Conservation (phyloP, 352 stramenopile species). For the Phytophthora sojae region DNA sequence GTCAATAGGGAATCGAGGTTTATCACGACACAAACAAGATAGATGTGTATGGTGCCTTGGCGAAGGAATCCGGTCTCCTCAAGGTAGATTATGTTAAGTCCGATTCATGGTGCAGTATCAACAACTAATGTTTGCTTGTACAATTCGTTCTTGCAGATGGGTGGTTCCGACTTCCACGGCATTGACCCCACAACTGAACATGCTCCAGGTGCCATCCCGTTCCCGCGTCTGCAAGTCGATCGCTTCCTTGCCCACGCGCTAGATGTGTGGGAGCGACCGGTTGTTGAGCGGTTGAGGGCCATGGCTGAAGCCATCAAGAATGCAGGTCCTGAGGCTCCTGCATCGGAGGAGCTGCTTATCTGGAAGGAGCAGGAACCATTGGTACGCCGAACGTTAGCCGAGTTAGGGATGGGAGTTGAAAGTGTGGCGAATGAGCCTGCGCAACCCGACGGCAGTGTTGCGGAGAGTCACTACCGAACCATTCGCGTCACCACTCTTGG, state of each 20-base stretch:
- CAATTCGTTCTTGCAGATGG: constrained; percentile 51
- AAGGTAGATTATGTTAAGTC: constrained; percentile 45
- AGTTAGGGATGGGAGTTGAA: constrained; percentile 40
- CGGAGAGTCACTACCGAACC: constrained; percentile 39
- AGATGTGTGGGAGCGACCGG: constrained; percentile 67
- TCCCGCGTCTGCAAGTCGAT: constrained; percentile 76
- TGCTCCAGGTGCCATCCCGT: constrained; percentile 76
- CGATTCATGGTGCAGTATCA: not conserved
- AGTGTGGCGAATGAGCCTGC: constrained; percentile 21
- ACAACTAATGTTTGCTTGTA: not conserved
- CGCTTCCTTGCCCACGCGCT: constrained; percentile 76
- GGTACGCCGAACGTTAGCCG: constrained; percentile 39
- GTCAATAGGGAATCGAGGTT: constrained; percentile 76
- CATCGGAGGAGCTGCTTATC: constrained; percentile 53
- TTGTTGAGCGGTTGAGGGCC: constrained; percentile 49
- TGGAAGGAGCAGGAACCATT: constrained; percentile 60
- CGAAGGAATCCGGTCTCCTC: constrained; percentile 76
- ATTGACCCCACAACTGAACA: constrained; percentile 78
- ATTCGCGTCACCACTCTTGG: constrained; percentile 31
- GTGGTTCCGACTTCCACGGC: constrained; percentile 87
- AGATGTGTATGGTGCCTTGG: constrained; percentile 79
- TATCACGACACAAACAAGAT: constrained; percentile 86
- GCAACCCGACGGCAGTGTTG: not conserved
- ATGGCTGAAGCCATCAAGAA: constrained; percentile 42
- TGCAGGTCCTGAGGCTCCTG: constrained; percentile 6